phyloP scores from a whole-genome alignment of 768 basidiomycete species.

The Boletus subparvulus region DNA sequence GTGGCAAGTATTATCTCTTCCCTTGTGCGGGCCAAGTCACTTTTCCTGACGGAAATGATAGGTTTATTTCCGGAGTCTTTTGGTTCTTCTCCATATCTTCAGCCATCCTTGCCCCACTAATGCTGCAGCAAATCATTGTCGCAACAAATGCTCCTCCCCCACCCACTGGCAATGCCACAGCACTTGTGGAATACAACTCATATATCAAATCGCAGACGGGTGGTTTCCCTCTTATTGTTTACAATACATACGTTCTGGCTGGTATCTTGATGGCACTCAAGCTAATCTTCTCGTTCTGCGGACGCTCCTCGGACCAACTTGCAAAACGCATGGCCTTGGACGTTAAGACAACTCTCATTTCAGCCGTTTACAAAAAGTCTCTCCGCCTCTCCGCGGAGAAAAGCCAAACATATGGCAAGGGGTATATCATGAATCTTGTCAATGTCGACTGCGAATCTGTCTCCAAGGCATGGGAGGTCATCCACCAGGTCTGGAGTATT shows the following conservation, averaged over 20 bases:
- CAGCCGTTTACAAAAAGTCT: constrained; percentile 32
- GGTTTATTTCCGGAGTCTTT: constrained; percentile 28
- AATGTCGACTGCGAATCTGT: constrained; percentile 32
- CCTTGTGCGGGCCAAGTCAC: neutral
- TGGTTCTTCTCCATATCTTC: constrained; percentile 29
- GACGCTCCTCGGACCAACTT: constrained; percentile 30
- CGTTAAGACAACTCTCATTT: constrained; percentile 31
- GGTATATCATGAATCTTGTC: constrained; percentile 31
- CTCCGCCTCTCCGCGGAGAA: constrained; percentile 28
- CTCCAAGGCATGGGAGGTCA: constrained; percentile 30
- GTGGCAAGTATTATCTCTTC: constrained; percentile 12
- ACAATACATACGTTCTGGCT: constrained; percentile 25
- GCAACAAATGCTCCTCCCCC: constrained; percentile 17
- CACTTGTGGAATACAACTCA: constrained; percentile 19
- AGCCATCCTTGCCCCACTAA: constrained; percentile 21
- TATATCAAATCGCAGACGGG: constrained; percentile 22
- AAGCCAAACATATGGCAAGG: constrained; percentile 27
- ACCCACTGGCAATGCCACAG: constrained; percentile 21
- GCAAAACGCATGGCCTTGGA: constrained; percentile 30
- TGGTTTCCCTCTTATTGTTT: constrained; percentile 29
- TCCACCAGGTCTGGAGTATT: constrained; percentile 30
- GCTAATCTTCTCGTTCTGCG: constrained; percentile 24
- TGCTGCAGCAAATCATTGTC: constrained; percentile 32
- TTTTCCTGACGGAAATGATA: constrained; percentile 5
- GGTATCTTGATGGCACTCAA: constrained; percentile 27